Evolutionary conservation across 1,284 basidiomycete genomes (phyloP).

Genomic region (Butyriboletus appendiculatus): DNA sequence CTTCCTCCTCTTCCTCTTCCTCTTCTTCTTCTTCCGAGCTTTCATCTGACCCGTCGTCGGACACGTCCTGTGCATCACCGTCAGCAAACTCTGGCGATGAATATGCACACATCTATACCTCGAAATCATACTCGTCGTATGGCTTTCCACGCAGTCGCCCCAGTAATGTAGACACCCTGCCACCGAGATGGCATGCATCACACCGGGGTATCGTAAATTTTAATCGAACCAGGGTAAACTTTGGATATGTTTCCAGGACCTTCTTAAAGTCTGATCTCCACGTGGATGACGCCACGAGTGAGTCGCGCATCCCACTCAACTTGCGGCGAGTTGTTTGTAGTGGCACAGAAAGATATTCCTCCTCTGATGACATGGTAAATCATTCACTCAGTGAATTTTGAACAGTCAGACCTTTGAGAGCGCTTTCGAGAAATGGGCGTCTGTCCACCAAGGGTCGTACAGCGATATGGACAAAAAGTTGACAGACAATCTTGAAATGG

Average conservation of each 20-base stretch:
- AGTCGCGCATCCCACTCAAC: conserved; percentile 65
- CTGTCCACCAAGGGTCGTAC: conserved; percentile 57
- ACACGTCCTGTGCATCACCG: conserved; percentile 10
- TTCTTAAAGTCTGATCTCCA: conserved; percentile 74
- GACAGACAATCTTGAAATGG: conserved; percentile 85
- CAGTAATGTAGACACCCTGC: conserved; percentile 60
- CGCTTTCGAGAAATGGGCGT: conserved; percentile 52
- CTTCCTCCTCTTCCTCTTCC: conserved; percentile 31
- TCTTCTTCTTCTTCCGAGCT: conserved; percentile 23
- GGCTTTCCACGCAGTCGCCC: conserved; percentile 58
- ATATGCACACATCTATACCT: conserved; percentile 38
- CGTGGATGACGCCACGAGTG: conserved; percentile 74
- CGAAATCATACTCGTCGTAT: conserved; percentile 62
- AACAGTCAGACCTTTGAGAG: conserved; percentile 50
- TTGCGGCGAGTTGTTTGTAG: conserved; percentile 63
- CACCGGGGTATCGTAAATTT: conserved; percentile 63
- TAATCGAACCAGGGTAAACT: conserved; percentile 53
- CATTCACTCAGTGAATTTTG: neutral
- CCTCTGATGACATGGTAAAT: conserved; percentile 40
- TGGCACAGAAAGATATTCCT: conserved; percentile 74
- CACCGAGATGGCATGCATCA: conserved; percentile 78
- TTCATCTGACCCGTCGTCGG: conserved; percentile 21
- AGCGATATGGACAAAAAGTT: conserved; percentile 81
- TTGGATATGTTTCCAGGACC: conserved; percentile 64
- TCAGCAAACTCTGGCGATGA: conserved; percentile 3